Conservation (phyloP, 345 rosid genomes). For the Pistacia atlantica region DNA sequence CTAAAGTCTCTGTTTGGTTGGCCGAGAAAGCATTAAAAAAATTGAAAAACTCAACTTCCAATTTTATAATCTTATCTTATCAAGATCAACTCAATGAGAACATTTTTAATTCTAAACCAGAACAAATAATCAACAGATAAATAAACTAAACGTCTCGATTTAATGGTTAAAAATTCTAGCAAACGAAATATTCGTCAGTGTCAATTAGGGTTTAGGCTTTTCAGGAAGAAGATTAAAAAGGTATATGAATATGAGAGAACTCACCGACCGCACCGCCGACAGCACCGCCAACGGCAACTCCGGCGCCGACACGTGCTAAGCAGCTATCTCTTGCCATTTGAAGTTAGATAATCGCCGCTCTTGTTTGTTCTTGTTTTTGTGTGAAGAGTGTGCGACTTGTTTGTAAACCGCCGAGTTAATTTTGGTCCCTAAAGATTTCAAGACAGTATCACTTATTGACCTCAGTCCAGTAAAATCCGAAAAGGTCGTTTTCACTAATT, state of each 20-base stretch:
- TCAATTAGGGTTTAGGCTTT: background rate
- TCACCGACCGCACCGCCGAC: constrained; percentile 95
- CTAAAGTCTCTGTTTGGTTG: background rate
- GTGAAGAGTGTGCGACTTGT: background rate
- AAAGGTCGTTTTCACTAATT: too few species aligned
- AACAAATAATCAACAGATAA: background rate
- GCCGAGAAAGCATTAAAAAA: background rate
- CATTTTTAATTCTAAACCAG: background rate
- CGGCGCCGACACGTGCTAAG: constrained; percentile 74
- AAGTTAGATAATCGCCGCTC: background rate
- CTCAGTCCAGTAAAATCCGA: too few species aligned
- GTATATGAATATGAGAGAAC: background rate
- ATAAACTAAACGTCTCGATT: too few species aligned
- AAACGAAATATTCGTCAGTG: background rate
- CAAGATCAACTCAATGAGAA: background rate
- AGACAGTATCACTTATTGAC: too few species aligned
- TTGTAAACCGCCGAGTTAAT: too few species aligned
- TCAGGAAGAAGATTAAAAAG: background rate
- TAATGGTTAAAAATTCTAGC: too few species aligned
- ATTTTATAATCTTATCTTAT: too few species aligned
- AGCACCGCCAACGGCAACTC: constrained; percentile 96
- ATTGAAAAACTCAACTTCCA: too few species aligned
- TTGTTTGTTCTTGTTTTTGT: background rate
- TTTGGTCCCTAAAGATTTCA: too few species aligned
- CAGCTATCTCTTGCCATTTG: constrained; percentile 88